phyloP scores from a whole-genome alignment of 768 basidiomycete genomes.

The Termitomyces sp. region DNA sequence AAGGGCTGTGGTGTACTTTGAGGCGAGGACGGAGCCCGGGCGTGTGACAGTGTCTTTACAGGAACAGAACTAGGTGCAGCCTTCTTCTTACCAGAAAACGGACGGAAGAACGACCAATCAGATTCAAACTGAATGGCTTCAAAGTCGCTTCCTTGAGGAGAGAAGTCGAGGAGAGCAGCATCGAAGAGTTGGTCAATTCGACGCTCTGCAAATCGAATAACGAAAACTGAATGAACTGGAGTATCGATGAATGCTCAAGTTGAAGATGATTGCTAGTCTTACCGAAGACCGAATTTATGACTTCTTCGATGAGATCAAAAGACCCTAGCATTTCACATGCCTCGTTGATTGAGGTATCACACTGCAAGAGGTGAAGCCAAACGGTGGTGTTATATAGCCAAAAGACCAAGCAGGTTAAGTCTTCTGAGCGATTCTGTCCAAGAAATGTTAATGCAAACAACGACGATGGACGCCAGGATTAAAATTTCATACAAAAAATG shows the following conservation, averaged over 20 bases:
- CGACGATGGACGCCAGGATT: constrained; percentile 1
- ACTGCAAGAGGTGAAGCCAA: constrained; percentile 89
- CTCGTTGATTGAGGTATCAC: constrained; percentile 74
- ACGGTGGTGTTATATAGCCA: constrained; percentile 93
- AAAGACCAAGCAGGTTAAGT: constrained; percentile 83
- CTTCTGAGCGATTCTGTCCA: constrained; percentile 74
- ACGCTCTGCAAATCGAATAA: constrained; percentile 89
- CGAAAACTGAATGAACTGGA: constrained; percentile 63
- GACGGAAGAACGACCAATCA: constrained; percentile 90
- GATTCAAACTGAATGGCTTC: constrained; percentile 91
- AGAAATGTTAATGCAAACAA: constrained; percentile 13
- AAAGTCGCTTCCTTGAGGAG: constrained; percentile 73
- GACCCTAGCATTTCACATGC: constrained; percentile 84
- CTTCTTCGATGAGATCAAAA: constrained; percentile 85
- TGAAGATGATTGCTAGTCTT: constrained; percentile 15
- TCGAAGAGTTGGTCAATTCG: constrained; percentile 88
- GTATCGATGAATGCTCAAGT: constrained; percentile 10
- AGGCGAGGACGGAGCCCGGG: constrained; percentile 43
- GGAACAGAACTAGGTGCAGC: constrained; percentile 27
- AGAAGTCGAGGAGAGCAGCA: constrained; percentile 76
- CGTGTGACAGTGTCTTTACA: constrained; percentile 30
- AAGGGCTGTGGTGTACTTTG: constrained; percentile 51
- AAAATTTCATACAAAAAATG: constrained; percentile 73
- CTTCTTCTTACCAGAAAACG: constrained; percentile 68
- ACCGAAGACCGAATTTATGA: constrained; percentile 95